Evolutionary conservation across 805 yeast species (phyloP).

Genomic region (Tetrapisispora arboricola): DNA sequence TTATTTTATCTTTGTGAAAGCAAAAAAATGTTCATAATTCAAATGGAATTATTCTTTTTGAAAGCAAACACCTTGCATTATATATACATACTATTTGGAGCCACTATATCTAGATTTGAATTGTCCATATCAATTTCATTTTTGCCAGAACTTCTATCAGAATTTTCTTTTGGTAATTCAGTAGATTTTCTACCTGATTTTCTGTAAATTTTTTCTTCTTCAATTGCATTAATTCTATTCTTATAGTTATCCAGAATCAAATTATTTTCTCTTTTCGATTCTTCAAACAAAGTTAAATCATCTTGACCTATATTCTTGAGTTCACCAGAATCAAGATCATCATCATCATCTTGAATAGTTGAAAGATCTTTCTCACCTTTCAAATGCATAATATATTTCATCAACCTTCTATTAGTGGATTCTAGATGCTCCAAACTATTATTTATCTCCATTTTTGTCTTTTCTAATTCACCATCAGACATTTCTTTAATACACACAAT

Average conservation of each 20-base stretch:
- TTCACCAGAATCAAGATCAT: constrained; percentile 16
- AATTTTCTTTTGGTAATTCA: not conserved
- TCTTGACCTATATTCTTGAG: constrained; percentile 28
- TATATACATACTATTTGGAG: constrained; percentile 23
- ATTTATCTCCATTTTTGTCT: constrained; percentile 27
- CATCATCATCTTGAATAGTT: constrained; percentile 13
- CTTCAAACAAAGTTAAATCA: constrained; percentile 43
- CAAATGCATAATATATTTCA: constrained; percentile 32
- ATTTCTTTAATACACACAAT: constrained; percentile 43
- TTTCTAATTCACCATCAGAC: constrained; percentile 34
- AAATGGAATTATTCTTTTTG: no score
- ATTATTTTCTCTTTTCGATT: constrained; percentile 48
- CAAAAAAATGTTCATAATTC: no score
- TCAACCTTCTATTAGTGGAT: constrained; percentile 43
- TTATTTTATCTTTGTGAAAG: no score
- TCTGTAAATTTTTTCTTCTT: constrained; percentile 39
- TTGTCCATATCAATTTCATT: constrained; percentile 29
- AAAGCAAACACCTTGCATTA: no score
- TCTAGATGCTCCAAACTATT: constrained; percentile 38
- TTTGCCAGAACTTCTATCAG: not conserved
- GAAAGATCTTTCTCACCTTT: constrained; percentile 8
- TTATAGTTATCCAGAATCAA: constrained; percentile 43
- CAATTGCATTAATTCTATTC: constrained; percentile 36
- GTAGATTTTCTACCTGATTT: constrained; percentile 2
- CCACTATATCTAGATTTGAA: constrained; percentile 28